Base-by-base conservation (phyloP, 2,329 filamentous ascomycete species). In the Fusarium sambucinum region DNA sequence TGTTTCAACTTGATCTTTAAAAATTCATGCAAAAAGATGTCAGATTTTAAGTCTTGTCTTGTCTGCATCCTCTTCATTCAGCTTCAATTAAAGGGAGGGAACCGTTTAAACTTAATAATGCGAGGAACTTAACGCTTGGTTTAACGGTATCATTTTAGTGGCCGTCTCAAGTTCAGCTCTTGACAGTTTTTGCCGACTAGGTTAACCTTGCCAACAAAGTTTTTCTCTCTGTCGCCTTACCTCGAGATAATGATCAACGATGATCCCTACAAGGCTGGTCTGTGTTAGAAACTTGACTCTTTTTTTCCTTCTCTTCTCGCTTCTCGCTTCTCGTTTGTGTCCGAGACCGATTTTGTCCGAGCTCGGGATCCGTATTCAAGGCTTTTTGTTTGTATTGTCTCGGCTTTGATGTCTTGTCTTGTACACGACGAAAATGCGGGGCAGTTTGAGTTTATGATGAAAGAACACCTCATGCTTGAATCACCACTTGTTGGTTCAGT, bases 391-490 rank as follows among this genome's bases (percentile, higher is more conserved):
- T 27, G 23, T 38, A 35, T 59, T 44, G 59, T 19, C 33, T 46
- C 42, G 52, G 41, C n/a, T n/a, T n/a, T n/a, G n/a, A n/a, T n/a
- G n/a, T n/a, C n/a, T n/a, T n/a, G n/a, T 25, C 35, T 55, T 29
- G 41, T 29, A n/a, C 56, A 67, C 55, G 59, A 61, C 55, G n/a
- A 66, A 70, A 62, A 35, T 66, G 63, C 63, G 60, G 71, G 66
- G 56, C 38, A 45, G 35, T 17, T 27, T 33, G 38, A 46, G 59
- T 59, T 51, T 21, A 73, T 73, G 45, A 58, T 62, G 57, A 59
- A 54, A 66, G 35, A 59, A 68, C 59, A 58, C 44, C 47, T 63
- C 37, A 59, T 50, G 55, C 46, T 47, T 62, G 38, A 46, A 46
- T 38, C 55, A 61, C 51, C 48, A 42, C 35, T 38, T 40, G 38